phyloP scores from a whole-genome alignment of 2,329 filamentous ascomycete species.

The Parastagonospora avenae region DNA sequence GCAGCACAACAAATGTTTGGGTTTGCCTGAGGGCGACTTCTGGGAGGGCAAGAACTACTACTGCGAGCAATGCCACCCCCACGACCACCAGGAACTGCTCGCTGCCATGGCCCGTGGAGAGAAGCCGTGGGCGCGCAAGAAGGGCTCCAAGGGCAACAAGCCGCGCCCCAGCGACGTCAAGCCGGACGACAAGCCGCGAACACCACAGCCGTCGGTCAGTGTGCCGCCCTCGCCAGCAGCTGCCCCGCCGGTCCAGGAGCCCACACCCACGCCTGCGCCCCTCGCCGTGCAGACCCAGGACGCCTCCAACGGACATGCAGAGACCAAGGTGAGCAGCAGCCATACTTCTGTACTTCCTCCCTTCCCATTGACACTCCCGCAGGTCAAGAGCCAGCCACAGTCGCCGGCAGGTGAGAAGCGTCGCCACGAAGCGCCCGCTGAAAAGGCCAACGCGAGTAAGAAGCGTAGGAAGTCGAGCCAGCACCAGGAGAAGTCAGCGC shows the following conservation, averaged over 20 bases:
- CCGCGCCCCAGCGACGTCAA: constrained; percentile 66
- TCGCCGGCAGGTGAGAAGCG: constrained; percentile 46
- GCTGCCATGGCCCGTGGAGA: constrained; percentile 79
- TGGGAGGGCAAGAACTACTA: constrained; percentile 65
- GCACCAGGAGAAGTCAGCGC: constrained; percentile 29
- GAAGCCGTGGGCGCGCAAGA: constrained; percentile 76
- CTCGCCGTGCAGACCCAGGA: constrained; percentile 16
- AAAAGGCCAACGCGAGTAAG: constrained; percentile 38
- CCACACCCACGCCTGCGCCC: constrained; percentile 19
- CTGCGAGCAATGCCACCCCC: constrained; percentile 86
- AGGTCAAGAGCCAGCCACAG: constrained; percentile 38
- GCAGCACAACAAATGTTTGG: constrained; percentile 98
- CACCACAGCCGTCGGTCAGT: constrained; percentile 17
- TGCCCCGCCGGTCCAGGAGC: constrained; percentile 9
- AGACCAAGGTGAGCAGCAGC: constrained; percentile 27
- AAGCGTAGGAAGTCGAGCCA: constrained; percentile 47
- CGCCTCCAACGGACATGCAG: constrained; percentile 28
- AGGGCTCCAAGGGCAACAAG: constrained; percentile 68
- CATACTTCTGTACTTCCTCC: too few species aligned
- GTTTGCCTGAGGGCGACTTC: constrained; percentile 74
- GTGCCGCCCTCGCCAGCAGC: constrained; percentile 22
- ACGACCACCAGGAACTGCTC: constrained; percentile 80
- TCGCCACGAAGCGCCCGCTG: constrained; percentile 37
- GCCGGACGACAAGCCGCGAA: constrained; percentile 47
- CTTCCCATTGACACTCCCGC: constrained; percentile 15